These are phyloP conservation scores for Agrostemma githago DNA, from an alignment of 148 eudicot genomes.

Conservation along the genomic window DNA sequence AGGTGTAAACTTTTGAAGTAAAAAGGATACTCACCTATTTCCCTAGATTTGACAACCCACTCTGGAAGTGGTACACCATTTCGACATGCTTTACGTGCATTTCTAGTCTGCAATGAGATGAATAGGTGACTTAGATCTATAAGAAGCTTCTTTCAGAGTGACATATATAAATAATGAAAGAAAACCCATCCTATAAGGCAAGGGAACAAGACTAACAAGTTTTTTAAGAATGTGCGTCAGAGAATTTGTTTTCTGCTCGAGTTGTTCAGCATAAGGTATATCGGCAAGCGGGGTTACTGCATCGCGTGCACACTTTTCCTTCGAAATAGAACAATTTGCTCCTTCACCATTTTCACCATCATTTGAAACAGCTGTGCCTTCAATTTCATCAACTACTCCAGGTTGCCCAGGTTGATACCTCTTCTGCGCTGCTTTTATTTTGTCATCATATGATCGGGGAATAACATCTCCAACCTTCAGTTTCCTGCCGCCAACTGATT, in stretches of 20 bases:
- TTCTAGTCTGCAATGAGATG: constrained; percentile 56
- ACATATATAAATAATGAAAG: not conserved
- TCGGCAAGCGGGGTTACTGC: constrained; percentile 88
- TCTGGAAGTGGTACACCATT: constrained; percentile 64
- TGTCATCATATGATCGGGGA: constrained; percentile 66
- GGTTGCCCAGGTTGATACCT: constrained; percentile 25
- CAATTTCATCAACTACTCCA: constrained; percentile 27
- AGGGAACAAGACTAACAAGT: constrained; percentile 51
- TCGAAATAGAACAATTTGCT: constrained; percentile 37
- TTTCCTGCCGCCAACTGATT: constrained; percentile 51
- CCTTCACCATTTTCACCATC: constrained; percentile 39
- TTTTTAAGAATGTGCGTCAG: constrained; percentile 56
- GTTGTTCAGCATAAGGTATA: constrained; percentile 74
- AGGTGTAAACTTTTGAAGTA: not conserved
- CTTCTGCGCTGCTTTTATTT: constrained; percentile 31
- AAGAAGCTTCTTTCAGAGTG: constrained; percentile 7
- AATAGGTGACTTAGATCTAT: not conserved
- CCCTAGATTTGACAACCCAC: constrained; percentile 79
- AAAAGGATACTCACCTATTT: constrained; percentile 54
- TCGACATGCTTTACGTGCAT: constrained; percentile 92
- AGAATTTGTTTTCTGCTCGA: constrained; percentile 76
- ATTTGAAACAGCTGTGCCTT: constrained; percentile 22
- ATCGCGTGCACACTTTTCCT: constrained; percentile 67
- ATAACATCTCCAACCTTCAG: constrained; percentile 65
- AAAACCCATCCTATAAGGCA: not conserved